phyloP scores from a whole-genome alignment of 1,139 yeast species.

The Saccharomyces hybrid region DNA sequence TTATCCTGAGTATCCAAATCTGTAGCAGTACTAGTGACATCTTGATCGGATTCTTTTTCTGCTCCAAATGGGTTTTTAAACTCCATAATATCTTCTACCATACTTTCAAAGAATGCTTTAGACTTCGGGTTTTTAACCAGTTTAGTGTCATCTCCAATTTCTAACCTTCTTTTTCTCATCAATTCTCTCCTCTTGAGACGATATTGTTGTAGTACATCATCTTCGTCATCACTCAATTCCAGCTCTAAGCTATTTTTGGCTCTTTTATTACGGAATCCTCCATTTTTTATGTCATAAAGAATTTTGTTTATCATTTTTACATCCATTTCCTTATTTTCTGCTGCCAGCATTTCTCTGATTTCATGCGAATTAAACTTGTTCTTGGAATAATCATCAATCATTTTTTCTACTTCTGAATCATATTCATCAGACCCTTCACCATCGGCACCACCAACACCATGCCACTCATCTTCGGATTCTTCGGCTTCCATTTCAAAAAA shows the following conservation, averaged over 20 bases:
- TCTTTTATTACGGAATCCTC: constrained; percentile 59
- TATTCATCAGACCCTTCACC: constrained; percentile 62
- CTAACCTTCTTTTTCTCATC: constrained; percentile 49
- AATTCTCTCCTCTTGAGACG: constrained; percentile 44
- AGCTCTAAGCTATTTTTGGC: constrained; percentile 51
- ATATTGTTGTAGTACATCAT: constrained; percentile 44
- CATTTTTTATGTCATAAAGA: constrained; percentile 74
- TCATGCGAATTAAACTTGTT: constrained; percentile 54
- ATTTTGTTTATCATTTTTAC: constrained; percentile 64
- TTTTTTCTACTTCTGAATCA: constrained; percentile 69
- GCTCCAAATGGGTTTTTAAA: constrained; percentile 17
- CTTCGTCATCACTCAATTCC: constrained; percentile 59
- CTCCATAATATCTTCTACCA: constrained; percentile 44
- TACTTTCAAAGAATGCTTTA: constrained; percentile 65
- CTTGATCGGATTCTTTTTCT: constrained; percentile 4
- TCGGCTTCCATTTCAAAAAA: constrained; percentile 61
- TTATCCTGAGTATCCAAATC: constrained; percentile 20
- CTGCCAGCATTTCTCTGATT: constrained; percentile 53
- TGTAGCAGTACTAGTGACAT: constrained; percentile 10
- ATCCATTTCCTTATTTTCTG: constrained; percentile 64
- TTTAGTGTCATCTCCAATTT: constrained; percentile 41
- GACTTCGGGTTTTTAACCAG: constrained; percentile 51
- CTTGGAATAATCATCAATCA: constrained; percentile 69
- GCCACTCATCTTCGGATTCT: constrained; percentile 96
- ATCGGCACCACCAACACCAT: constrained; percentile 78